Percentiles rank a stretch among this genome's conserved stretches.
Evolutionary conservation across 2,329 filamentous ascomycete species (phyloP).

Genomic region (Cladosporium austrohemisphaericum): DNA sequence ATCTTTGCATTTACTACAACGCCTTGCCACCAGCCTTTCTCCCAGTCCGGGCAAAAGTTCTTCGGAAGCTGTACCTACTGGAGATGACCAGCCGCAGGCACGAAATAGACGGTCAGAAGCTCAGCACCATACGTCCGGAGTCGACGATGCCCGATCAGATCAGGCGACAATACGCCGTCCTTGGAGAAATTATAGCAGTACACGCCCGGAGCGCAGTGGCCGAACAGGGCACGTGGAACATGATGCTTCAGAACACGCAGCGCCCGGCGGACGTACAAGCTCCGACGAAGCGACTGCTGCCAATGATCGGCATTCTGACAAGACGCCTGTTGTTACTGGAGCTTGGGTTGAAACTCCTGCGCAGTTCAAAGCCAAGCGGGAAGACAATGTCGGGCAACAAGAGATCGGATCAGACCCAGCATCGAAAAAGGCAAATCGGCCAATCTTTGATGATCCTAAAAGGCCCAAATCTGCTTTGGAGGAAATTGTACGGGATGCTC

Average conservation of each 20-base stretch:
- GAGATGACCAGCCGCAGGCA: background rate
- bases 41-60: slow-evolving; percentile 40
- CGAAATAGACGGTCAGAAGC: background rate
- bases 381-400: background rate
- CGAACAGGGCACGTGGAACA: background rate
- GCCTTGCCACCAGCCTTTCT: slow-evolving; percentile 44
- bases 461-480: slow-evolving; percentile 33
- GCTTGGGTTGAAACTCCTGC: slow-evolving; percentile 47
- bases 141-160: background rate
- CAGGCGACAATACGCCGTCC: background rate
- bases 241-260: no score
- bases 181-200: slow-evolving; percentile 1
- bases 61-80: slow-evolving; percentile 1
- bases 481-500: slow-evolving; percentile 40
- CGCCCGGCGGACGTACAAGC: background rate
- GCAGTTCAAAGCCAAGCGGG: background rate
- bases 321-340: slow-evolving; percentile 44
- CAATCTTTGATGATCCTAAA: background rate
- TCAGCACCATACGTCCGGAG: background rate
- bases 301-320: background rate
- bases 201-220: slow-evolving; percentile 2
- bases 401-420: background rate
- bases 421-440: background rate
- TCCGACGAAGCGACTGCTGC: background rate
- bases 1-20: slow-evolving; percentile 44